These are phyloP conservation scores for Euphorbia peplus DNA, from an alignment of 345 rosid genomes.

Conservation along the genomic window DNA sequence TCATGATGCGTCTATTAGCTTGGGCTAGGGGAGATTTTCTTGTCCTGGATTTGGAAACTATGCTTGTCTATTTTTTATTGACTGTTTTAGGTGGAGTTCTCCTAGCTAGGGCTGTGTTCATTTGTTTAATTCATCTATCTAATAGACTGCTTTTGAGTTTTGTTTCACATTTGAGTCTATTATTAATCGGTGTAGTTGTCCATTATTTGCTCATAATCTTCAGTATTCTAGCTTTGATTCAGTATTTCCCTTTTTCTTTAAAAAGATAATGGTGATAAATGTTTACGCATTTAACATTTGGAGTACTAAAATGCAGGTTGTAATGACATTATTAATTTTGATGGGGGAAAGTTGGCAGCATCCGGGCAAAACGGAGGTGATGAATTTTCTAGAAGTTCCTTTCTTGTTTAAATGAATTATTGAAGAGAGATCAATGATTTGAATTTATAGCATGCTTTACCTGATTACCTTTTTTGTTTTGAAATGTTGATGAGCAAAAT, in stretches of 20 bases:
- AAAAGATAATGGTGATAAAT: not conserved
- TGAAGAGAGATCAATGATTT: not conserved
- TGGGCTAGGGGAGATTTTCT: too few species aligned
- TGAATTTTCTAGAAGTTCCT: not conserved
- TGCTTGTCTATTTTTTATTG: too few species aligned
- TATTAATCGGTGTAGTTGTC: too few species aligned
- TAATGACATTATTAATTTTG: conserved; percentile 38
- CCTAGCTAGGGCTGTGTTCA: too few species aligned
- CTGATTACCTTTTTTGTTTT: not conserved
- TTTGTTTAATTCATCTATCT: too few species aligned
- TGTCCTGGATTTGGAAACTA: too few species aligned
- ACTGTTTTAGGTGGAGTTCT: too few species aligned
- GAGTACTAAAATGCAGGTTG: conserved; percentile 38
- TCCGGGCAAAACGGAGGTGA: conserved; percentile 12
- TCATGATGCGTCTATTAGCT: too few species aligned
- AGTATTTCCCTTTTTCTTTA: not conserved
- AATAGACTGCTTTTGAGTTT: too few species aligned
- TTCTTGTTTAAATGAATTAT: not conserved
- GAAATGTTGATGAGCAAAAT: not conserved
- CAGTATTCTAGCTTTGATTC: conserved; percentile 1
- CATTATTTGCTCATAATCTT: not conserved
- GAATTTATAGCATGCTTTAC: not conserved
- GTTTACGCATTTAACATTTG: conserved; percentile 7
- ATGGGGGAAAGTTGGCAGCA: conserved; percentile 23
- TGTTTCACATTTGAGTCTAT: too few species aligned